Evolutionary conservation across 352 stramenopile genomes (phyloP).

Genomic region (Phytophthora sansomeana): DNA sequence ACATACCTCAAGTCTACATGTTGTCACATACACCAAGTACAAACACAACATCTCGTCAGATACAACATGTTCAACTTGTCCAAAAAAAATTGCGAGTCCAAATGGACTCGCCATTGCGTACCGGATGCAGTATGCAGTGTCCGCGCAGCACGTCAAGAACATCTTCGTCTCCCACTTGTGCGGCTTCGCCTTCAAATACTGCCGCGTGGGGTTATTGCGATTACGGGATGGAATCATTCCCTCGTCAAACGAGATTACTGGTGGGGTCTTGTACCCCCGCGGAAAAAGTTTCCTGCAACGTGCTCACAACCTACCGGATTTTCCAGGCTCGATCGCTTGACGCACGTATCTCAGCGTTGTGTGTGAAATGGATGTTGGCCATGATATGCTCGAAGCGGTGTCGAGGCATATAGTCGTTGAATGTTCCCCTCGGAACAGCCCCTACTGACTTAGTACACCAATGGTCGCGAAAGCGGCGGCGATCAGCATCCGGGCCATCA

Average conservation of each 20-base stretch:
- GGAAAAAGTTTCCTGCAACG: conserved; percentile 1
- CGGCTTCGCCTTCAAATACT: conserved; percentile 12
- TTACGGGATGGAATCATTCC: neutral
- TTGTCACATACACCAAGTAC: no score
- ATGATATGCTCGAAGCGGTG: conserved; percentile 24
- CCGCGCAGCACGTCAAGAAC: conserved; percentile 19
- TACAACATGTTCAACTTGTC: no score
- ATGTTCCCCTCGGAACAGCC: conserved; percentile 13
- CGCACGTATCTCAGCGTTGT: conserved; percentile 2
- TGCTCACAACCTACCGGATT: neutral
- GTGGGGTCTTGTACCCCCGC: neutral
- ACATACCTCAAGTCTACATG: no score
- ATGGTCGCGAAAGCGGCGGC: conserved; percentile 4
- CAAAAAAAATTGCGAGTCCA: no score
- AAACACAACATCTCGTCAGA: no score
- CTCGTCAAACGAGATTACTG: conserved; percentile 16
- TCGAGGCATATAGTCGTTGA: conserved; percentile 15
- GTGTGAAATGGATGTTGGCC: conserved; percentile 16
- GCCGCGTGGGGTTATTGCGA: conserved; percentile 16
- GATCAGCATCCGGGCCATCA: conserved; percentile 15
- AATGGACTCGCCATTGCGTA: no score
- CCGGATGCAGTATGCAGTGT: conserved; percentile 23
- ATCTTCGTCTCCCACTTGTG: conserved; percentile 26
- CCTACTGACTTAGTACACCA: neutral
- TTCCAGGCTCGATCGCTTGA: conserved; percentile 2